phyloP scores from a whole-genome alignment of 192 early-diverging fungal species.

The Entophlyctis helioformis region DNA sequence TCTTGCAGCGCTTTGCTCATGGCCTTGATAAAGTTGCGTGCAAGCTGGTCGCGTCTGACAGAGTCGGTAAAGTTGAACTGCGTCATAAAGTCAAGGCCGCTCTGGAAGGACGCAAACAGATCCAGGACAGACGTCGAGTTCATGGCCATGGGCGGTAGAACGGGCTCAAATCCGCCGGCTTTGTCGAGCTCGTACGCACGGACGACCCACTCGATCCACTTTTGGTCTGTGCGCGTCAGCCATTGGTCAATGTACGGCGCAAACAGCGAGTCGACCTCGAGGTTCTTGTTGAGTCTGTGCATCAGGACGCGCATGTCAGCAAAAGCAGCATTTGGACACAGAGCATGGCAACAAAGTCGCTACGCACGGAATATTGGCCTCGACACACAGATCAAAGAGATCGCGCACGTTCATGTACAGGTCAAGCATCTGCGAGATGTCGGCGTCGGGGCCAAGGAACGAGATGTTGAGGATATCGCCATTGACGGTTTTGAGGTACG shows the following conservation, averaged over 20 bases:
- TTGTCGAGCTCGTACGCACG: slow-evolving; percentile 56
- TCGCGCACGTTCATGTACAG: background rate
- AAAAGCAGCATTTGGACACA: background rate
- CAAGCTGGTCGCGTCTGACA: slow-evolving; percentile 46
- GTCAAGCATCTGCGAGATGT: slow-evolving; percentile 21
- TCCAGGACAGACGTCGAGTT: slow-evolving; percentile 71
- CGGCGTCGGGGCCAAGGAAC: slow-evolving; percentile 5
- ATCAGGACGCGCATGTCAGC: background rate
- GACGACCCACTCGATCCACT: slow-evolving; percentile 60
- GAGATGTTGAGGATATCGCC: slow-evolving; percentile 21
- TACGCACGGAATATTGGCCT: slow-evolving; percentile 9
- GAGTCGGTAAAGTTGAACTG: slow-evolving; percentile 54
- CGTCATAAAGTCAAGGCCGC: slow-evolving; percentile 56
- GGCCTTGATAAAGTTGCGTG: slow-evolving; percentile 47
- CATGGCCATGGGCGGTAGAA: slow-evolving; percentile 25
- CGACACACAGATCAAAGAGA: slow-evolving; percentile 14
- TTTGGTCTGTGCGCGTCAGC: slow-evolving; percentile 44
- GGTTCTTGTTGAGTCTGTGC: slow-evolving; percentile 17
- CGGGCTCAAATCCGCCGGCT: slow-evolving; percentile 15
- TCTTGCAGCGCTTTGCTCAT: slow-evolving; percentile 50
- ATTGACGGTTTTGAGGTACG: slow-evolving; percentile 23
- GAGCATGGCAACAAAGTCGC: slow-evolving; percentile 3
- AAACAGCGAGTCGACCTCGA: slow-evolving; percentile 66
- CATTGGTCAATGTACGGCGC: slow-evolving; percentile 54
- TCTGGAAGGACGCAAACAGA: slow-evolving; percentile 67